Base-by-base conservation (phyloP, 2,329 filamentous ascomycete species). In the Hymenoscyphus occultus region DNA sequence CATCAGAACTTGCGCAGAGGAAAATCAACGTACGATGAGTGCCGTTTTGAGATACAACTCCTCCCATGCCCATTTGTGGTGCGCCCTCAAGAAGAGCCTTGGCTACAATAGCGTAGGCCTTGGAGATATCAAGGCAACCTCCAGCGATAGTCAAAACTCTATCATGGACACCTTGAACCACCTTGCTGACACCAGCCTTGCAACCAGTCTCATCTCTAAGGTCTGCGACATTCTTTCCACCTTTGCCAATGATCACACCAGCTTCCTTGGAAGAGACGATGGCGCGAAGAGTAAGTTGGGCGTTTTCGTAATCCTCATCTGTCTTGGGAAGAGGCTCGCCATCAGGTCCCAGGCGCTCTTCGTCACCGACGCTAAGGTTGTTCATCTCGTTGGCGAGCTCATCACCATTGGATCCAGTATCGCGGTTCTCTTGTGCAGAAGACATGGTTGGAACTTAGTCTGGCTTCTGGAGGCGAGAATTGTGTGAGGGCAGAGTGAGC, bases 261-360 rank as follows among this genome's bases (percentile, higher is more conserved):
- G 95, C 95, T 81, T 99, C 95, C 82, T 98, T 98, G 78, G 95
- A 97, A 40, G 95, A 97, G 71, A 99, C 95, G 77, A 99, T 97
- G 73, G 95, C 95, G 77, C 95, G 91, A 69, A 99, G 87, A 68
- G 95, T 99, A 74, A 99, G 84, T 80, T 96, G 91, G 61, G 93
- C 88, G 77, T 93, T 87, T 61, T 92, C 93, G 77, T 99, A 99
- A 79, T 99, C 95, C 77, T 98, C 93, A 73, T 99, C 95, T 65
- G 94, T 96, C 82, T 94, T 95, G 74, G 92, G 94, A 67, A 86
- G 85, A 68, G 86, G 85, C 73, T 94, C 92, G 71, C 91, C 90
- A 72, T 95, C 90, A 60, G 87, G 86, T 59, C 87, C 88, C 62
- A 90, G 81, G 68, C 85, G 83, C 14, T 78, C 76, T 70, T 85